A percentile compares a stretch with the other conserved stretches of the same genome.
phyloP scores from a whole-genome alignment of 148 eudicot species.

The Fallopia convolvulus region DNA sequence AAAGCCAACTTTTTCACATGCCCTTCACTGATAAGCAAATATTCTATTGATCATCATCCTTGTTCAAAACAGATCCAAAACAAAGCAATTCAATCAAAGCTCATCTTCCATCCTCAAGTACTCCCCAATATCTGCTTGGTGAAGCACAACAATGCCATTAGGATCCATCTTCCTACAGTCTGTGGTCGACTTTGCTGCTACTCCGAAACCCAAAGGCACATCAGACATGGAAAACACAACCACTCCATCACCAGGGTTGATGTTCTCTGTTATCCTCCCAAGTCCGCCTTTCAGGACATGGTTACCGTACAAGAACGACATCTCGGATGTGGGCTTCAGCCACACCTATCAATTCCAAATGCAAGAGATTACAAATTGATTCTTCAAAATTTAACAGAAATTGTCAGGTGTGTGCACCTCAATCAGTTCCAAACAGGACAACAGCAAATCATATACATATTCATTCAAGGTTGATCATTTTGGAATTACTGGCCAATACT shows the following conservation, averaged over 20 bases:
- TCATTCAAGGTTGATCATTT: background rate
- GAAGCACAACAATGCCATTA: constrained; percentile 75
- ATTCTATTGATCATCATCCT: constrained; percentile 2
- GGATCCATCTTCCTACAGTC: constrained; percentile 84
- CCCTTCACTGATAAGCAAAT: background rate
- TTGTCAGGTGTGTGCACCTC: background rate
- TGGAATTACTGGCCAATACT: background rate
- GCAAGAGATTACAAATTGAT: background rate
- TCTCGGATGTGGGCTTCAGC: constrained; percentile 84
- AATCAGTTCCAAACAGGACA: background rate
- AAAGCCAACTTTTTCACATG: background rate
- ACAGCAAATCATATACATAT: background rate
- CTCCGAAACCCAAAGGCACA: constrained; percentile 80
- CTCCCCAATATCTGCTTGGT: constrained; percentile 85
- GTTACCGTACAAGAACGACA: constrained; percentile 88
- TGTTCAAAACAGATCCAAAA: background rate
- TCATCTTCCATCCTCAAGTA: constrained; percentile 90
- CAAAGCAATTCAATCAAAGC: constrained; percentile 25
- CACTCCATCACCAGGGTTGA: constrained; percentile 62
- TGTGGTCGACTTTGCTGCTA: constrained; percentile 65
- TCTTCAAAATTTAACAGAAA: background rate
- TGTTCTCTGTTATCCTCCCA: constrained; percentile 89
- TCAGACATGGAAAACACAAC: constrained; percentile 89
- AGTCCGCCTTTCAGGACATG: constrained; percentile 78
- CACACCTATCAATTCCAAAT: constrained; percentile 32